Conservation (phyloP, 1,139 yeast species). For the Blastobotrys indianensis region DNA sequence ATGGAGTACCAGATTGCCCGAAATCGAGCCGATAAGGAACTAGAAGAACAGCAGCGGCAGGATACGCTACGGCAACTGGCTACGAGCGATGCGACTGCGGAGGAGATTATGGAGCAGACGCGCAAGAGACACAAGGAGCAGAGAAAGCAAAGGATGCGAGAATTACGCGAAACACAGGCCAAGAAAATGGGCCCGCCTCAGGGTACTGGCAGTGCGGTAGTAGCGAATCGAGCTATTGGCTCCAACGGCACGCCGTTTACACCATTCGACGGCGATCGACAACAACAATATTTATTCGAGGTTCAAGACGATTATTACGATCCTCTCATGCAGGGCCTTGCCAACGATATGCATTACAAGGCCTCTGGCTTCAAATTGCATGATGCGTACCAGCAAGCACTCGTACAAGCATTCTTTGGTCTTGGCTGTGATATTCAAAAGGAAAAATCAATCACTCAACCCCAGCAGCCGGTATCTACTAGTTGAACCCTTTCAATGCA, state of each 20-base stretch:
- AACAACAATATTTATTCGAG: slow-evolving; percentile 42
- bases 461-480: neutral
- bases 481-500: slow-evolving; percentile 15
- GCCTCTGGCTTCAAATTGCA: slow-evolving; percentile 84
- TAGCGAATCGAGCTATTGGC: slow-evolving; percentile 12
- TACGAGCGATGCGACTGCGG: slow-evolving; percentile 44
- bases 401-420: slow-evolving; percentile 87
- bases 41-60: slow-evolving; percentile 50
- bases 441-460: slow-evolving; percentile 42
- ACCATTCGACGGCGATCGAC: slow-evolving; percentile 89
- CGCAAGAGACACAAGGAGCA: slow-evolving; percentile 35
- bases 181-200: neutral
- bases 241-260: slow-evolving; percentile 61
- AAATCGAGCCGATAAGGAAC: slow-evolving; percentile 33
- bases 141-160: slow-evolving; percentile 19
- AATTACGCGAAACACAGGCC: slow-evolving; percentile 24
- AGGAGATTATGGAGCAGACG: slow-evolving; percentile 36
- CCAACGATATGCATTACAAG: slow-evolving; percentile 58
- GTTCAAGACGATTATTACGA: slow-evolving; percentile 51
- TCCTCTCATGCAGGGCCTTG: slow-evolving; percentile 55
- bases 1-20: slow-evolving; percentile 33
- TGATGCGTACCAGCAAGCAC: slow-evolving; percentile 64
- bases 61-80: slow-evolving; percentile 66
- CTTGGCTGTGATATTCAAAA: slow-evolving; percentile 70
- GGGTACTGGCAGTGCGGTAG: slow-evolving; percentile 2